Percentiles rank a stretch among this genome's conserved stretches.
Evolutionary conservation across 441 rosid species (phyloP).

Genomic region (Bruguiera hainesii): DNA sequence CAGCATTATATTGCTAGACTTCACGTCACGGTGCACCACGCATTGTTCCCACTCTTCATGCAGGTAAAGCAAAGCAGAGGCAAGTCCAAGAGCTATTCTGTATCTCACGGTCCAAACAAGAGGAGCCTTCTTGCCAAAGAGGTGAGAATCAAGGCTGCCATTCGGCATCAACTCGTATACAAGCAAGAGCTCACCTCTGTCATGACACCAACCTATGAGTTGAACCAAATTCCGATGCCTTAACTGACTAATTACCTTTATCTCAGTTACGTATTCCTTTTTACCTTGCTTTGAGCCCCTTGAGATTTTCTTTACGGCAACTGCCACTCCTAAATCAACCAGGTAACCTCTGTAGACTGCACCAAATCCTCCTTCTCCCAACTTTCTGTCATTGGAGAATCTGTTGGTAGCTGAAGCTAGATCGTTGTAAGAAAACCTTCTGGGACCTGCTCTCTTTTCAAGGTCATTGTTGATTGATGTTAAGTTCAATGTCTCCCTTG

Average conservation of each 20-base stretch:
- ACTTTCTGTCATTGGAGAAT: constrained; percentile 42
- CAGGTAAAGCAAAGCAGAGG: constrained; percentile 47
- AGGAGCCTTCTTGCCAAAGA: constrained; percentile 31
- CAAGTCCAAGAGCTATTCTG: constrained; percentile 40
- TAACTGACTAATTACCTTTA: constrained; percentile 44
- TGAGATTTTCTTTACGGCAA: constrained; percentile 52
- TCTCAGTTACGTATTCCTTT: constrained; percentile 49
- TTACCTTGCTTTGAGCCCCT: constrained; percentile 44
- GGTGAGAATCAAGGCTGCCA: constrained; percentile 47
- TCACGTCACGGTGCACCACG: constrained; percentile 48
- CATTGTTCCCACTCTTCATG: constrained; percentile 63
- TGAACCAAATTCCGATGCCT: constrained; percentile 59
- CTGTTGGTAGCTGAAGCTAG: constrained; percentile 49
- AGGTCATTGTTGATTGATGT: constrained; percentile 49
- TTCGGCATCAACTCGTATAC: constrained; percentile 58
- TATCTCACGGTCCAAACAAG: constrained; percentile 40
- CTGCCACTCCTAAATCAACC: constrained; percentile 18
- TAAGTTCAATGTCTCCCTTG: constrained; percentile 19
- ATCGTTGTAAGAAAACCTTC: constrained; percentile 46
- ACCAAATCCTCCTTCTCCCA: constrained; percentile 68
- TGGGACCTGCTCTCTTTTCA: constrained; percentile 52
- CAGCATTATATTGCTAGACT: constrained; percentile 49
- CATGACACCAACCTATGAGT: constrained; percentile 66
- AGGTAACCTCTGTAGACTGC: constrained; percentile 49
- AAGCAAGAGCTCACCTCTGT: constrained; percentile 34